Conservation (phyloP, 768 basidiomycete genomes). For the Mycena galericulata region DNA sequence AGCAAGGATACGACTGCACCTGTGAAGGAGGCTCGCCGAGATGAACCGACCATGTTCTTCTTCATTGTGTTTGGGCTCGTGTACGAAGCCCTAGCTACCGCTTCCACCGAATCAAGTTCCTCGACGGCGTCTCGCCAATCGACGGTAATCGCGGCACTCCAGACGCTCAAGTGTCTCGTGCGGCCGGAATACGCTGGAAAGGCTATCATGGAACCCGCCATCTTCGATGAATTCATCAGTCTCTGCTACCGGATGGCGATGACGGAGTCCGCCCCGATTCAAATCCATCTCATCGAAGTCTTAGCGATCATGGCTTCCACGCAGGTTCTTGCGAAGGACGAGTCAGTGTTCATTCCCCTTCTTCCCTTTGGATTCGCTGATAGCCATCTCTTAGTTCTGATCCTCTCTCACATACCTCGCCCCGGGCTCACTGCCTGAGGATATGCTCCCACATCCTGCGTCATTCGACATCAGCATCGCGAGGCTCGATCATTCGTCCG, state of each 20-base stretch:
- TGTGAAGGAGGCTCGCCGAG: constrained; percentile 46
- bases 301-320: constrained; percentile 67
- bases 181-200: constrained; percentile 83
- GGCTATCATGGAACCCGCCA: constrained; percentile 81
- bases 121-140: constrained; percentile 55
- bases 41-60: constrained; percentile 85
- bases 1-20: constrained; percentile 39
- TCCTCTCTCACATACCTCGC: constrained; percentile 56
- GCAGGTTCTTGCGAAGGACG: constrained; percentile 44
- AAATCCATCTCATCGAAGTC: constrained; percentile 79
- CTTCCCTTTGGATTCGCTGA: not conserved
- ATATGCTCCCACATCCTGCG: constrained; percentile 87
- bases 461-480: constrained; percentile 69
- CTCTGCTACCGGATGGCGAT: constrained; percentile 92
- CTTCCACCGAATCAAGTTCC: constrained; percentile 69
- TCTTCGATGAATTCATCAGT: constrained; percentile 92
- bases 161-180: constrained; percentile 85
- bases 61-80: constrained; percentile 94
- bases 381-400: constrained; percentile 45
- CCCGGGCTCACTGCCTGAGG: constrained; percentile 77
- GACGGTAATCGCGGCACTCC: constrained; percentile 72
- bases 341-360: constrained; percentile 27
- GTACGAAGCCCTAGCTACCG: constrained; percentile 84
- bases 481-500: constrained; percentile 66
- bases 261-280: constrained; percentile 81